phyloP scores from a whole-genome alignment of 2,329 filamentous ascomycete genomes.

The Chalaropsis thielavioides region DNA sequence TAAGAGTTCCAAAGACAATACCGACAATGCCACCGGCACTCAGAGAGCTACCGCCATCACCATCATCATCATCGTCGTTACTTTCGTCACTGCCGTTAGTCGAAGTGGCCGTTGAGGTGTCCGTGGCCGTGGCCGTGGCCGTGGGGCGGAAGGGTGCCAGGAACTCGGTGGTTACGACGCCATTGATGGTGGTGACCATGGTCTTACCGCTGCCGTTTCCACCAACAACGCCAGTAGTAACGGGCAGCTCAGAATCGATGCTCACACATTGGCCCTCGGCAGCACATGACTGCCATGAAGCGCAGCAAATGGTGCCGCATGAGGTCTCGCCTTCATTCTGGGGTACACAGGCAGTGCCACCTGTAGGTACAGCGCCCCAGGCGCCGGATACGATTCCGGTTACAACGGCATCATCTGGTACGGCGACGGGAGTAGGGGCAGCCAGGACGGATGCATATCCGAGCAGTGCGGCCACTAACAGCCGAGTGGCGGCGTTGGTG shows the following conservation, averaged over 20 bases:
- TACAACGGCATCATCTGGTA: slow-evolving; percentile 23
- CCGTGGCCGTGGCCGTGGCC: slow-evolving; percentile 36
- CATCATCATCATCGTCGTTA: slow-evolving; percentile 28
- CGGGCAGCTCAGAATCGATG: slow-evolving; percentile 28
- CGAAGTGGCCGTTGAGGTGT: slow-evolving; percentile 33
- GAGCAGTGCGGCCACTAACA: slow-evolving; percentile 6
- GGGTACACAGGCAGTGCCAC: slow-evolving; percentile 36
- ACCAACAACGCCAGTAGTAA: slow-evolving; percentile 22
- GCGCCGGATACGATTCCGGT: slow-evolving; percentile 42
- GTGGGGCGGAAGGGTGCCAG: slow-evolving; percentile 38
- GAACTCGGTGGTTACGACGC: slow-evolving; percentile 41
- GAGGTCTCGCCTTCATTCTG: slow-evolving; percentile 39
- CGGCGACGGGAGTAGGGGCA: slow-evolving; percentile 8
- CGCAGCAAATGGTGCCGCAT: slow-evolving; percentile 59
- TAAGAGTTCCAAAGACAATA: slow-evolving; percentile 61
- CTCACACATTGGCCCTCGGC: slow-evolving; percentile 42
- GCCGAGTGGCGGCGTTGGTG: neutral
- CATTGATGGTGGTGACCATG: slow-evolving; percentile 32
- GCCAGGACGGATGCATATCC: slow-evolving; percentile 10
- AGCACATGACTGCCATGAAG: slow-evolving; percentile 52
- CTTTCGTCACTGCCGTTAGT: slow-evolving; percentile 32
- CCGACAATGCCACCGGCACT: slow-evolving; percentile 64
- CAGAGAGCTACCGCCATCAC: slow-evolving; percentile 31
- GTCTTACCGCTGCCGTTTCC: slow-evolving; percentile 25
- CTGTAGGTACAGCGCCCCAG: slow-evolving; percentile 31